Evolutionary conservation across 2,329 filamentous ascomycete species (phyloP), one percentile per base, ranked within the genome.

Genomic region (Penicillium sp.): DNA sequence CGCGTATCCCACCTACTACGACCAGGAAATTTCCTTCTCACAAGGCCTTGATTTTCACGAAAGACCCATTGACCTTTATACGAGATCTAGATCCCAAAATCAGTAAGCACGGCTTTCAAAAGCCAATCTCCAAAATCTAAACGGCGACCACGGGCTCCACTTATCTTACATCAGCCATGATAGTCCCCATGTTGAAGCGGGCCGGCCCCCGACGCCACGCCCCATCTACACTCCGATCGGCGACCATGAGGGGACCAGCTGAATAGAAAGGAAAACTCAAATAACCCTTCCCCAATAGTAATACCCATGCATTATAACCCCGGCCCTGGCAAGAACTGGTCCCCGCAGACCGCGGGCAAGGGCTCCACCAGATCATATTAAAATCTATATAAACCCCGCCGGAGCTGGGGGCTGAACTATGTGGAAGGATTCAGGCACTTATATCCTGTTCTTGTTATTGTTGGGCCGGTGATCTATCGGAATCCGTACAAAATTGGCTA

Each of bases 121-220:
- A 48, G 24, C 8, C 26, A 29, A 29, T 29, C 26, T 22, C 7
- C 21, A 44, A 46, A 24, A 21, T 31, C 21, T 4, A 21, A 37
- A 49, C 47, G 47, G 47, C 31, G 47, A 49, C 47, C 47, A 37
- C 47, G 47, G 47, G 47, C 47, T 49, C 47, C 47, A 33, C 47
- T 19, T 4, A 49, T 37, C 47, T 49, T 33, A 49, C 31, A 49
- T 49, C 21, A 49, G 47, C 47, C 39, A 19, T 42, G 13, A 22
- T 13, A 22, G 19, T 42, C 39, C 37, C 19, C 39, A 42, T 42
- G 19, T 21, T 42, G 19, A 42, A 49, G 47, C 47, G 47, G 47
- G 29, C 47, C 47, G 47, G 29, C 26, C 47, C 47, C 47, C 26
- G 4, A 31, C 45, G 26, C 45, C 45, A 42, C 10, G 44, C 35